These are phyloP conservation scores for thale cress (Arabidopsis thaliana) DNA, from an alignment of 345 rosid genomes.

Conservation along the genomic window DNA sequence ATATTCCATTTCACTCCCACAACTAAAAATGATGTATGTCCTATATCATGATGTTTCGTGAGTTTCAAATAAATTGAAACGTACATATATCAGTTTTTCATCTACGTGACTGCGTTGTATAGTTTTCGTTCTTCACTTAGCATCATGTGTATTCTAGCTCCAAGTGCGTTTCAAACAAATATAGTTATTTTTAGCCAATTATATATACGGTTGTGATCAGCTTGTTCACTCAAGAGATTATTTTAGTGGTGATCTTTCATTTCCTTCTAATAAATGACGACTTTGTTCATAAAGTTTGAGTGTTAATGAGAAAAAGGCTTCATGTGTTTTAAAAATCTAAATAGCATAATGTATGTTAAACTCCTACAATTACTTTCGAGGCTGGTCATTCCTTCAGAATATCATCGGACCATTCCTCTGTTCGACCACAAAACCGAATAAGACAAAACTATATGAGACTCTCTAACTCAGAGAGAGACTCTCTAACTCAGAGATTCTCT, in stretches of 20 bases:
- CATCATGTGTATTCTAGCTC: neutral
- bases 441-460: neutral
- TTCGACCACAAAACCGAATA: neutral
- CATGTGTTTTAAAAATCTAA: neutral
- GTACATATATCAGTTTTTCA: neutral
- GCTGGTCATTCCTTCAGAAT: neutral
- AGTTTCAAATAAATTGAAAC: neutral
- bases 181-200: neutral
- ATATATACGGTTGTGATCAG: neutral
- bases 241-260: neutral
- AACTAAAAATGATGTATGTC: constrained; percentile 17
- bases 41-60: no score
- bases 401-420: neutral
- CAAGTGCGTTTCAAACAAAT: neutral
- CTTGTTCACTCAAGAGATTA: neutral
- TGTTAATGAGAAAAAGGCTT: neutral
- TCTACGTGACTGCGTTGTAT: neutral
- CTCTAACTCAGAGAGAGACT: no score
- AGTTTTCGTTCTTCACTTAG: constrained; percentile 1
- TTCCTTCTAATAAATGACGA: neutral
- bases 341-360: neutral
- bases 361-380: neutral
- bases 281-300: neutral
- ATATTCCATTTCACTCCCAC: constrained; percentile 10
- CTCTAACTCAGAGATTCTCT: no score